Evolutionary conservation across 768 basidiomycete genomes (phyloP), one percentile per base, ranked within the genome.

Genomic region (Rubroboletus pulcherrimus): DNA sequence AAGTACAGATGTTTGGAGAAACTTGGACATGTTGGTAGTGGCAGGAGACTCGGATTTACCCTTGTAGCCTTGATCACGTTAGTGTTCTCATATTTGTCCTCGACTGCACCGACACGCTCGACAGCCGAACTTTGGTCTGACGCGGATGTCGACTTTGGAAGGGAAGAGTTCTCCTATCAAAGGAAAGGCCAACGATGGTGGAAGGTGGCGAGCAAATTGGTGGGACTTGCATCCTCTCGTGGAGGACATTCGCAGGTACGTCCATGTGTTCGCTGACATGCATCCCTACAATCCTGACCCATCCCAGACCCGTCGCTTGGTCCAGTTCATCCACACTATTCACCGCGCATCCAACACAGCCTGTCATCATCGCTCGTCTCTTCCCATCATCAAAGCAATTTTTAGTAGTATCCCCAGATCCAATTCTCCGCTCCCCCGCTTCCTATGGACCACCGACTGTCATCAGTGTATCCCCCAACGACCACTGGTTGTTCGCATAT

Each of bases 371-470:
- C 15, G 87, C 78, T 9, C 81, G 83, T 35, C 80, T 86, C 58
- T 88, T 89, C 60, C 83, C 88, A 10, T 86, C 87, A 3, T 81
- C 84, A 8, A 85, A 79, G 49, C 82, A 85, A 56, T 89, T 90
- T 59, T 57, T 71, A 0, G 65, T 91, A 14, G 78, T 75, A 3
- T 79, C 84, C 4, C 85, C 86, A 0, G 58, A 74, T 12, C 78
- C 75, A 15, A 70, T 89, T 42, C 58, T 74, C n/a, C 67, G 73
- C 21, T 71, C 78, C 0, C 73, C 80, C 7, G 53, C 70, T 11
- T 74, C 77, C 2, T 90, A 84, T 66, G 78, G 80, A 17, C 82
- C 88, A 7, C 83, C 88, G 0, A 79, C 79, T 7, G 69, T 85
- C 31, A 81, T 91, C 48, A 81, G 82, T 7, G 77, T 83, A 19